Evolutionary conservation across 768 basidiomycete genomes (phyloP).

Genomic region (Boletus pseudopeckii): DNA sequence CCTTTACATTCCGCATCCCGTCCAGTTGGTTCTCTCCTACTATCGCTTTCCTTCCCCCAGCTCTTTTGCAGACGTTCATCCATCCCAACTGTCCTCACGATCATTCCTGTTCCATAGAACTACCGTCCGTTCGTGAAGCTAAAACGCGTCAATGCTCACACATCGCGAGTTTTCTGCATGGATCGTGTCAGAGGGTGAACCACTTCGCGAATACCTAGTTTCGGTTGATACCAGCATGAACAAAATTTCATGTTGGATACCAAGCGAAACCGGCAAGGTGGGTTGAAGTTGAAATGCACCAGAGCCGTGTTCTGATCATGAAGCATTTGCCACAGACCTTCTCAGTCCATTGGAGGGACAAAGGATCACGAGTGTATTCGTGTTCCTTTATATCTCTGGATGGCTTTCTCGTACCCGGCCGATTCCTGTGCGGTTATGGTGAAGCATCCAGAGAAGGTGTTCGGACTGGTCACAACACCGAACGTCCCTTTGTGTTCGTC

Average conservation of each 20-base stretch:
- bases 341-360: constrained; percentile 62
- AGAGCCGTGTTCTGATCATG: constrained; percentile 2
- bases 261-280: constrained; percentile 58
- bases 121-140: not conserved
- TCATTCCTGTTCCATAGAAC: not conserved
- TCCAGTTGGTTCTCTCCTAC: not conserved
- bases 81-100: not conserved
- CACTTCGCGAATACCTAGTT: constrained; percentile 54
- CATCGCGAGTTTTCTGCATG: constrained; percentile 68
- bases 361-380: constrained; percentile 49
- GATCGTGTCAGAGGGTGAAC: constrained; percentile 51
- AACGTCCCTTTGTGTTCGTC: constrained; percentile 62
- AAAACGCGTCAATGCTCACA: constrained; percentile 39
- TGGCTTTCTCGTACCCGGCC: constrained; percentile 58
- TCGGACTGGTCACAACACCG: constrained; percentile 45
- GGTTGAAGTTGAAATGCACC: not conserved
- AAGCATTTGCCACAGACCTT: constrained; percentile 43
- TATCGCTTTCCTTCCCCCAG: not conserved
- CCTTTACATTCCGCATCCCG: not conserved
- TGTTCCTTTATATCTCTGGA: constrained; percentile 65
- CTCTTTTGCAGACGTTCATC: not conserved
- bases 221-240: constrained; percentile 42
- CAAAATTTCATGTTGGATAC: constrained; percentile 66
- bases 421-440: constrained; percentile 58
- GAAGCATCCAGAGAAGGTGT: constrained; percentile 51